Evolutionary conservation across 768 basidiomycete species (phyloP), one percentile per base, ranked within the genome.

Genomic region (Boletus speciosus): DNA sequence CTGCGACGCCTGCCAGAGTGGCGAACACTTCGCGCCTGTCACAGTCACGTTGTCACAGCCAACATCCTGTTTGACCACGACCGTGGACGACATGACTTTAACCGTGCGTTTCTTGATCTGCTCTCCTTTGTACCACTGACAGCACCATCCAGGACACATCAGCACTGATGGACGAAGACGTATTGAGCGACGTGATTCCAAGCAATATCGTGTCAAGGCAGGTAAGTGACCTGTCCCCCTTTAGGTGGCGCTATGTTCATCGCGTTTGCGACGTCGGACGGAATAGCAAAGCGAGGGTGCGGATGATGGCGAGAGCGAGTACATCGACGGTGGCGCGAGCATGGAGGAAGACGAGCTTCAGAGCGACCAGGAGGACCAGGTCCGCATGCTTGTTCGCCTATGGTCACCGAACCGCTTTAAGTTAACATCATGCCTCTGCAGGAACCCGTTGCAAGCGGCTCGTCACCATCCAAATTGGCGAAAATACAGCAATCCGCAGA

Each of bases 171-270:
- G 82, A 84, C 12, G 93, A 93, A 49, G 93, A 95, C 69, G 86
- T 92, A 47, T 79, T 97, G 56, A 91, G 89, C 64, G 93, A 96
- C 69, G 82, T 95, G 53, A 85, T 96, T 8, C 93, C 93, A 2
- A 89, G 86, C 68, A 91, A 93, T 67, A 92, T 95, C 58, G 86
- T 94, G 43, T 94, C 92, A 51, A 83, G 93, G 64, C 88, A 91
- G 76, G 92, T 88, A 63, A 54, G 78, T 68, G 37, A 27, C 12
- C 10, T 43, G 14, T 23, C 35, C 44, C 49, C 52, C 39, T 32
- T 27, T 15, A 16, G 19, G 25, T 14, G 10, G 59, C 48, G 51
- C 49, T n/a, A 51, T 40, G 52, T 55, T 52, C 25, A 60, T 35
- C 50, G 15, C 44, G 36, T 38, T 36, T 40, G 43, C 57, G 46